Base-by-base conservation (phyloP, 495 filamentous ascomycete genomes). In the Apiosordaria backusii region DNA sequence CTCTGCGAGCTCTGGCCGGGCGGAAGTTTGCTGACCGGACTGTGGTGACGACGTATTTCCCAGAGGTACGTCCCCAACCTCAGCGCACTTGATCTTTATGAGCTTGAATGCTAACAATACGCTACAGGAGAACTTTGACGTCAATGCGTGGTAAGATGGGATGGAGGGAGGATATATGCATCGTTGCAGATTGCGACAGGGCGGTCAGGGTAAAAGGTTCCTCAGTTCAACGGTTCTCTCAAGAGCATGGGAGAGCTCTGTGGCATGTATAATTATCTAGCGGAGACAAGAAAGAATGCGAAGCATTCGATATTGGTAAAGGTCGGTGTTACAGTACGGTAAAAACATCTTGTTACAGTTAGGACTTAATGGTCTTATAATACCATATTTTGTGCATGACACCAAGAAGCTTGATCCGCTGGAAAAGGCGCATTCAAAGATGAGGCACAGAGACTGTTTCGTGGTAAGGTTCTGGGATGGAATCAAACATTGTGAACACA, bases 11-110 rank as follows among this genome's bases (percentile, higher is more conserved):
- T 52, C 84, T 99, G 65, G 96, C 96, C 13, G 95, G 95, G 52
- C 84, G 95, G 61, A 97, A 97, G 76, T 99, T 98, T 74, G 90
- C 92, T 1, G 92, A 97, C 77, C 87, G 95, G 50, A 99, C 95
- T 7, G 95, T 99, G 21, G 96, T 99, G 40, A 92, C 91, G 9
- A 97, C 96, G 16, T 97, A 93, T 78, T 99, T 97, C 77, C 88
- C 91, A 22, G 95, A 97, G 84, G 90, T 91, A 79, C 77, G 84
- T 64, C 7, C 10, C 19, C 4, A 53, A 16, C 19, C 50, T 53
- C n/a, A 57, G 52, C 21, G 15, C 21, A 2, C 24, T 22, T 58
- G 55, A 21, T 23, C 26, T n/a, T n/a, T n/a, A 25, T 60, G 15
- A 16, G n/a, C 23, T 60, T 15, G 27, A 23, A 22, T 58, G 53